Percentiles rank a stretch among this genome's conserved stretches.
Evolutionary conservation across 345 rosid genomes (phyloP).

Genomic region (Rhodamnia rubescens): DNA sequence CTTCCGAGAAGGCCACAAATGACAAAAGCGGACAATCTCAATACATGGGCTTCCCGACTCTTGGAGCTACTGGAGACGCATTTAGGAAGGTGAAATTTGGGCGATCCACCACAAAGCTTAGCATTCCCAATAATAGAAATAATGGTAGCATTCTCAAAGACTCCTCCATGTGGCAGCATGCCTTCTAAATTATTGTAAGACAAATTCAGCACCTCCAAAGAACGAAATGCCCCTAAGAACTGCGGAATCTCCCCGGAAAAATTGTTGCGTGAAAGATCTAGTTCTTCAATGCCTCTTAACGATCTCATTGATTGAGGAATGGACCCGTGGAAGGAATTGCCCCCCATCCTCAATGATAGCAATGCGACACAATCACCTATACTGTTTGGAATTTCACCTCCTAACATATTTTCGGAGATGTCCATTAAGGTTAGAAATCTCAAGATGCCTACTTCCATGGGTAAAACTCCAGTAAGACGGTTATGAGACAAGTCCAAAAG

Average conservation of each 20-base stretch:
- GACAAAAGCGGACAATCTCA: neutral
- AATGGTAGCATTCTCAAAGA: neutral
- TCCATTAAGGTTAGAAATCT: neutral
- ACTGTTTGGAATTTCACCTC: neutral
- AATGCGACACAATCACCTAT: neutral
- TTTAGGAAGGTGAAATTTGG: neutral
- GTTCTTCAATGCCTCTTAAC: neutral
- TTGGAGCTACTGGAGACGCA: neutral
- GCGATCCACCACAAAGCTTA: neutral
- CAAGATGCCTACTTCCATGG: neutral
- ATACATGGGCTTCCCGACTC: neutral
- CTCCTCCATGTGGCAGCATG: neutral
- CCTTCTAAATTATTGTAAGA: slow-evolving; percentile 1
- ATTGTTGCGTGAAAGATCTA: neutral
- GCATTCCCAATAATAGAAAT: neutral
- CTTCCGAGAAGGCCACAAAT: neutral
- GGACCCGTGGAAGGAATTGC: neutral
- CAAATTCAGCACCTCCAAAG: neutral
- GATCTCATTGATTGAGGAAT: neutral
- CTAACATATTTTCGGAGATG: neutral
- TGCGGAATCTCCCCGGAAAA: slow-evolving; percentile 1
- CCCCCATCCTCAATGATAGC: neutral
- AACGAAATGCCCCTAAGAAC: neutral
- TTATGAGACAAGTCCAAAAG: neutral
- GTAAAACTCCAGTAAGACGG: neutral